Evolutionary conservation across 225 moss, liverwort and hornwort genomes (phyloP).

Genomic region (Sphagnum tenellum): DNA sequence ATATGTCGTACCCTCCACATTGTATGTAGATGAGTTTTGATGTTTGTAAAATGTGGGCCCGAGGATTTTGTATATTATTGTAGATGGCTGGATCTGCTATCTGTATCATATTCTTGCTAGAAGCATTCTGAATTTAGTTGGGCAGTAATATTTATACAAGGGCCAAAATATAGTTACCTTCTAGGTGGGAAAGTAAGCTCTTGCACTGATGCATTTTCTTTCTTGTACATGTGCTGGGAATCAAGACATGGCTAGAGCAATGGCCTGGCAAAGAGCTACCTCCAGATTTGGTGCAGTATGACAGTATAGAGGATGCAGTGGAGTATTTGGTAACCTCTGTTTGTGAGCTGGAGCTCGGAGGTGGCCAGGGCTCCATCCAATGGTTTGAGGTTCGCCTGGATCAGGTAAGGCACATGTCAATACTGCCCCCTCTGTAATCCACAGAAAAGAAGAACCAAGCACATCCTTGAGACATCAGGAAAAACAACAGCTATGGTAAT

Average conservation of each 20-base stretch:
- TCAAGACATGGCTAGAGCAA: conserved; percentile 63
- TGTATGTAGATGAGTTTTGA: no score
- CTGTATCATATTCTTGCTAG: neutral
- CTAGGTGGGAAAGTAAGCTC: no score
- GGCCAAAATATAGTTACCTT: no score
- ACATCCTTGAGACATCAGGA: no score
- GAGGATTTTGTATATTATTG: neutral
- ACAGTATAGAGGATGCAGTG: conserved; percentile 64
- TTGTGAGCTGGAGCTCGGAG: conserved; percentile 86
- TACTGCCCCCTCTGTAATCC: no score
- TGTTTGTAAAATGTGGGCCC: no score
- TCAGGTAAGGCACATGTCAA: neutral
- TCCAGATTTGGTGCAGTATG: conserved; percentile 48
- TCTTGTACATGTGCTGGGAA: neutral
- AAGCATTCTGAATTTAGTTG: no score
- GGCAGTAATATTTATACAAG: no score
- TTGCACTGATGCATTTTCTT: neutral
- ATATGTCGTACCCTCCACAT: no score
- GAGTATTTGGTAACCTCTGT: conserved; percentile 57
- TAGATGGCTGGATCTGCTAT: neutral
- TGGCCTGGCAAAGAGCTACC: conserved; percentile 74
- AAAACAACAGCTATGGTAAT: no score
- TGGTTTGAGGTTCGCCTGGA: conserved; percentile 77
- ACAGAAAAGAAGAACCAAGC: no score
- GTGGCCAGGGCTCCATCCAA: conserved; percentile 69